Base-by-base conservation (phyloP, 2,329 filamentous ascomycete genomes). In the Phialophora tarda region DNA sequence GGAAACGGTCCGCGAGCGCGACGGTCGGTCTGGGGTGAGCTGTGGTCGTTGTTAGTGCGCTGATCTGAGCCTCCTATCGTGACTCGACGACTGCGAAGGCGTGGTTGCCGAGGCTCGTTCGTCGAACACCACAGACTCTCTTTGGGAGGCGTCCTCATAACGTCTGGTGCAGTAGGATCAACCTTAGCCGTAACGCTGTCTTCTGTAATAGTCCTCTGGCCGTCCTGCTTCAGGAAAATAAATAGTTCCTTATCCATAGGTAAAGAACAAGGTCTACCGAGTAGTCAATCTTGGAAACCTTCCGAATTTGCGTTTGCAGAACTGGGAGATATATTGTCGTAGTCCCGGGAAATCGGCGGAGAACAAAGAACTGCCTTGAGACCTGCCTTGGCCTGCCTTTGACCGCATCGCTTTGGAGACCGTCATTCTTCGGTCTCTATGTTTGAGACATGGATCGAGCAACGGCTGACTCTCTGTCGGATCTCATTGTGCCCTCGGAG, bases 391-490 rank as follows among this genome's bases (percentile, higher is more conserved):
- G 53, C 47, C 38, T 53, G 17, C 38, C 38, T 44, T 8, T 44
- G 38, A 44, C 17, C 17, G 17, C 51, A 30, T 57, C 26, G 38
- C 32, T 11, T 14, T 44, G 34, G 21, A 34, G 11, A 53, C 23
- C 11, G 54, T 62, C 62, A 68, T 68, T 63, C 24, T 60, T 38
- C 48, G 28, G 28, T 38, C 17, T 51, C 47, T 64, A 59, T 41
- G 10, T 38, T 53, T 21, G 30, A 51, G 47, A 61, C 28, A 23
- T 24, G 2, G 44, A 21, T 17, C 14, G 47, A 38, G 38, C 30
- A 26, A 8, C 11, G 30, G 21, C 17, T 61, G 28, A 34, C 21
- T 61, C 24, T 53, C 28, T 53, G 47, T 54, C 23, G 6, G 4
- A n/a, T 38, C 11, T 38, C 59, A 61, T 41, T 41, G 47, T 53